A percentile compares a stretch with the other conserved stretches of the same genome.
phyloP scores from a whole-genome alignment of 2,329 filamentous ascomycete genomes.

The Curvularia sp. region DNA sequence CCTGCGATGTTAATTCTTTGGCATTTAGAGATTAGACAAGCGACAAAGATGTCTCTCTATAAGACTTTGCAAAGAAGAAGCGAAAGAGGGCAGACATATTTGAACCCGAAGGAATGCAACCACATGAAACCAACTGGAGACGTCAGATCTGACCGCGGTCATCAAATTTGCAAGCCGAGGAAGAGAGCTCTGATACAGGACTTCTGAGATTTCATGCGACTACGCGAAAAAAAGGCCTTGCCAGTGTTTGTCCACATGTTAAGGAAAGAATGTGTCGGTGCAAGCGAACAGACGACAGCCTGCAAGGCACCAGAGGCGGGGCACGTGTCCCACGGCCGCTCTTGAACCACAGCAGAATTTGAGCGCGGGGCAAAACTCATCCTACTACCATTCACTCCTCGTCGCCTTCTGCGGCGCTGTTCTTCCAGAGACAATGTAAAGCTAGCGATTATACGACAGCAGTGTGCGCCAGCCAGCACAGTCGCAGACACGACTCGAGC shows the following conservation, averaged over 20 bases:
- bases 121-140: neutral
- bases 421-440: neutral
- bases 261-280: neutral
- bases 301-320: neutral
- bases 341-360: neutral
- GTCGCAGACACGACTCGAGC: slow-evolving; percentile 4
- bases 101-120: neutral
- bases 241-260: neutral
- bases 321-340: slow-evolving; percentile 1
- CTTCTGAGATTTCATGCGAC: neutral
- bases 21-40: neutral
- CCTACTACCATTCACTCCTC: neutral
- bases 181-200: neutral
- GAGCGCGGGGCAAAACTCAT: neutral
- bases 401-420: no score
- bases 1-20: neutral
- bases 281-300: neutral
- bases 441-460: no score
- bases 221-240: neutral
- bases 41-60: neutral
- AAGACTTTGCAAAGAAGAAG: neutral
- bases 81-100: neutral
- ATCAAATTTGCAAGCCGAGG: neutral
- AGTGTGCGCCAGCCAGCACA: neutral
- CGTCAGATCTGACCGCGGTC: neutral